phyloP scores from a whole-genome alignment of 2,329 filamentous ascomycete genomes.

The Fusarium musae region DNA sequence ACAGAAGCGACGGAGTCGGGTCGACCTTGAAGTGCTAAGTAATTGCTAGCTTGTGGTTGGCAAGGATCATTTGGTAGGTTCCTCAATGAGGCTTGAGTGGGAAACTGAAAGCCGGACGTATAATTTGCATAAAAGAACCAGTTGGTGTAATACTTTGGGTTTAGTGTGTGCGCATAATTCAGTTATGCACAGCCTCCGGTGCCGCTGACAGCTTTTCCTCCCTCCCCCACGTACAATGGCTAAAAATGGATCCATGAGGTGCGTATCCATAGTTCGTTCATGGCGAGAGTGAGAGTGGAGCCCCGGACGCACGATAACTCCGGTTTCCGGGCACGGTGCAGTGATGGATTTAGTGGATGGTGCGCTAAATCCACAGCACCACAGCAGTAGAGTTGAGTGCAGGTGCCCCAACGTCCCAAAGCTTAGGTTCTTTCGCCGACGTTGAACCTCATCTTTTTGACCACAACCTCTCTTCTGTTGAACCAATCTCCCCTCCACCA shows the following conservation, averaged over 20 bases:
- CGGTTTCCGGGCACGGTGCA: conserved; percentile 24
- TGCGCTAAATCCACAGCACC: conserved; percentile 10
- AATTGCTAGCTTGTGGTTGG: conserved; percentile 47
- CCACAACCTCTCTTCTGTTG: not conserved
- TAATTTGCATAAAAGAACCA: conserved; percentile 17
- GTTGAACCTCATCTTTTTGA: conserved; percentile 20
- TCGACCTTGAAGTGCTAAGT: conserved; percentile 38
- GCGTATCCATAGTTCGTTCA: not conserved
- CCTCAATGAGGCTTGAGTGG: conserved; percentile 35
- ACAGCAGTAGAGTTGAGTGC: not conserved
- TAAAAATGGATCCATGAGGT: not conserved
- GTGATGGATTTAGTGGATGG: conserved; percentile 15
- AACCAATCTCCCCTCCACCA: conserved; percentile 8
- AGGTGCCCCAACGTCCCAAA: conserved; percentile 34
- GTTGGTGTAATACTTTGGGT: not conserved
- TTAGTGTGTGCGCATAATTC: conserved; percentile 10
- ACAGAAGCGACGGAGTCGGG: conserved; percentile 3
- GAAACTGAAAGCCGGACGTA: conserved; percentile 29
- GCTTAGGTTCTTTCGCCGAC: conserved; percentile 18
- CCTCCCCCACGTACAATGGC: not conserved
- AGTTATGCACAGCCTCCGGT: conserved; percentile 33
- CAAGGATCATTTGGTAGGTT: conserved; percentile 28
- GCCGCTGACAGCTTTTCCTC: conserved; percentile 15
- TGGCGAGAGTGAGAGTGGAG: not conserved
- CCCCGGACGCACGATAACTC: conserved; percentile 36